Evolutionary conservation across 164 flowering plant genomes (phyloP), one percentile per base, ranked within the genome.

Genomic region (Brasenia schreberi): DNA sequence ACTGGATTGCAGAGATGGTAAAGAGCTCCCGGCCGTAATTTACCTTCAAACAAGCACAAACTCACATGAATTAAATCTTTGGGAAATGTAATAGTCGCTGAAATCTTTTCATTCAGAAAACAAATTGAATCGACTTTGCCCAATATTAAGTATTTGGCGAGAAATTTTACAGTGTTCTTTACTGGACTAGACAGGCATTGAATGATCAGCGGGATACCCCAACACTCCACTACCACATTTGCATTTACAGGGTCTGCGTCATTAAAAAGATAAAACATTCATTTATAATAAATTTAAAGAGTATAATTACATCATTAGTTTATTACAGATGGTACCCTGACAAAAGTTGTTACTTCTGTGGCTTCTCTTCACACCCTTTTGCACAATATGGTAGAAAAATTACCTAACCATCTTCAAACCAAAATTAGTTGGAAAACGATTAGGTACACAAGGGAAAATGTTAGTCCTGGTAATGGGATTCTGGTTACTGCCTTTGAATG

Each of bases 131-230:
- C 14, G 3, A 49, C 56, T 49, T 49, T 33, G 39, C 39, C 39
- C 56, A 49, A 49, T 14, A 9, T 49, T 6, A 2, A 56, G 45
- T 70, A 6, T 19, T 19, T 27, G 52, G 42, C n/a, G 52, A 16
- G 0, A 42, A 18, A 42, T 64, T 87, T 81, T 75, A 88, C 97
- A 44, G 87, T 87, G 77, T 89, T 94, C 75, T 81, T 81, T 44
- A 87, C 95, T 1, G 92, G 95, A 66, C 97, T 91, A 66, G 90
- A 85, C 63, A 89, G 71, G 67, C 96, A 94, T 66, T 83, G 82
- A 45, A 88, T 81, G 60, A 87, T 67, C 70, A 86, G 82, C 70
- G 87, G 89, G 42, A 91, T 80, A 7, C 96, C 97, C 69, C 77
- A 95, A 68, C 81, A 80, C 66, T 82, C 73, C 68, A 69, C 69